Conservation (phyloP, 176 grass and related monocot species). For the Triticum dicoccoides region DNA sequence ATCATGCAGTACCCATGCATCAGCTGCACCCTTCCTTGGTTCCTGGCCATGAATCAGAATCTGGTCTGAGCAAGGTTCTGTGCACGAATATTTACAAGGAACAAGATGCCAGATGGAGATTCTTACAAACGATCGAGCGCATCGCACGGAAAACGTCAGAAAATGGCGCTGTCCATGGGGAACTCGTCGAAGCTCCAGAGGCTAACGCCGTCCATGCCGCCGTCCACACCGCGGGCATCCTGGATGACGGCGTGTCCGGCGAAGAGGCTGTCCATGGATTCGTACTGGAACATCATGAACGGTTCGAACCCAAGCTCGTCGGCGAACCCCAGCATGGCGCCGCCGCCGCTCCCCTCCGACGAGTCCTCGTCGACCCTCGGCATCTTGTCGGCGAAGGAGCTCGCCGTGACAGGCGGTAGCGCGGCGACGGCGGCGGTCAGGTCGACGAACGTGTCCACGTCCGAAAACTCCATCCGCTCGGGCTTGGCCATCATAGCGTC, state of each 20-base stretch:
- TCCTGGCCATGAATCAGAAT: neutral
- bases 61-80: neutral
- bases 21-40: neutral
- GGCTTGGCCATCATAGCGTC: neutral
- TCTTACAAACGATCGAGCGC: conserved; percentile 7
- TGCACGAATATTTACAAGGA: neutral
- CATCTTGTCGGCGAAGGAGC: conserved; percentile 28
- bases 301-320: conserved; percentile 49
- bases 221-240: conserved; percentile 18
- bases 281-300: conserved; percentile 41
- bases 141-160: conserved; percentile 21
- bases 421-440: neutral
- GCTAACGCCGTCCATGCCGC: conserved; percentile 24
- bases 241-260: conserved; percentile 21
- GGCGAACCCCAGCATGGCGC: conserved; percentile 5
- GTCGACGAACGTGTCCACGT: conserved; percentile 16
- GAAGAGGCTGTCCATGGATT: conserved; percentile 38
- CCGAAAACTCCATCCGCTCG: neutral
- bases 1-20: neutral
- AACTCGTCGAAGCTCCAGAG: conserved; percentile 94
- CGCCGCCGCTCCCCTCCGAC: neutral
- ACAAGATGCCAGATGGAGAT: neutral
- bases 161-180: conserved; percentile 41
- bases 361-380: neutral
- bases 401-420: neutral